These are phyloP conservation scores for Botrytis medusae DNA, from an alignment of 2,329 filamentous ascomycete genomes.

Conservation along the genomic window DNA sequence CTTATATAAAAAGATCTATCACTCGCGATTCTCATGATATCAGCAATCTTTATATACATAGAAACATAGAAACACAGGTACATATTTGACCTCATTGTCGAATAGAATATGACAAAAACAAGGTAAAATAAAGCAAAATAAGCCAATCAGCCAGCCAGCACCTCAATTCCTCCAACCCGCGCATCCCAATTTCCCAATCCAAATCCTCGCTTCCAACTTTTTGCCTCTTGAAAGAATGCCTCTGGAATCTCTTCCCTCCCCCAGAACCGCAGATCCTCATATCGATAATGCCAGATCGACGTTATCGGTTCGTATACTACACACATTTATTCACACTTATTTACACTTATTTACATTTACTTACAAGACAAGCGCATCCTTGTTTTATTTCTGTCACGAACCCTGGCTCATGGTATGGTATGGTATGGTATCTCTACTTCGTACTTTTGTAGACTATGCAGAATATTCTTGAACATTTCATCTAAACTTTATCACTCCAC, in stretches of 20 bases:
- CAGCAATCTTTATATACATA: background rate
- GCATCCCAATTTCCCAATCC: background rate
- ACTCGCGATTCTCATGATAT: background rate
- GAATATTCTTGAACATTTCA: background rate
- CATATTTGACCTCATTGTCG: too few species aligned
- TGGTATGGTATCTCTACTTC: background rate
- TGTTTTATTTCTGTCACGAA: background rate
- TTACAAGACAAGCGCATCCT: background rate
- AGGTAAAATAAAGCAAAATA: too few species aligned
- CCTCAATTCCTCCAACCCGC: background rate
- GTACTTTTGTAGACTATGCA: too few species aligned
- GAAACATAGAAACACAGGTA: too few species aligned
- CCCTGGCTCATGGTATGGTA: background rate
- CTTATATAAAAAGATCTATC: background rate
- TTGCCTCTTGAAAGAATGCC: background rate
- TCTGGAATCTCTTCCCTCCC: constrained; percentile 3
- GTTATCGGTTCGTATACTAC: background rate
- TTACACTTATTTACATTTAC: too few species aligned
- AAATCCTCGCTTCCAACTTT: background rate
- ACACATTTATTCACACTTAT: too few species aligned
- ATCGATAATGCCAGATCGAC: background rate
- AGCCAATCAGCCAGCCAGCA: background rate
- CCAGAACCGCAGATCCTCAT: background rate
- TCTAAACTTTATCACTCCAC: background rate
- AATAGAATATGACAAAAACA: too few species aligned